phyloP scores from a whole-genome alignment of 768 basidiomycete species.

The Butyriboletus loyo region DNA sequence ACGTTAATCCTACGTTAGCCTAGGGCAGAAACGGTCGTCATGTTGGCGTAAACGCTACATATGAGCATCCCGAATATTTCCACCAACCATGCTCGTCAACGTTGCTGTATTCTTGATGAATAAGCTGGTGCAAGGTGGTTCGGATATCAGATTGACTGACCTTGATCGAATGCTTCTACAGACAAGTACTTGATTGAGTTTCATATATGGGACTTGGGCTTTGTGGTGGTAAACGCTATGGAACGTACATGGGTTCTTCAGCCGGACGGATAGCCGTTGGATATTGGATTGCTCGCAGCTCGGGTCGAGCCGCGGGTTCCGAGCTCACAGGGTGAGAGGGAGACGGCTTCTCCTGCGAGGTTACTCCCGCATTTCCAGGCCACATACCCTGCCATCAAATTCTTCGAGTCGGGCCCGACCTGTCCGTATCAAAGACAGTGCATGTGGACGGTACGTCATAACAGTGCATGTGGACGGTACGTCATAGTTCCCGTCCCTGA shows the following conservation, averaged over 20 bases:
- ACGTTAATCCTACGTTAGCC: conserved; percentile 1
- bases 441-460: not conserved
- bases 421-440: not conserved
- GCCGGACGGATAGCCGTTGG: not conserved
- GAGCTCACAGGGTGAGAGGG: no score
- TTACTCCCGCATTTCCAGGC: no score
- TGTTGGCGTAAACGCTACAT: not conserved
- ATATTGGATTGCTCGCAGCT: no score
- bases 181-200: not conserved
- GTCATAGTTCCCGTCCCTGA: not conserved
- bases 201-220: no score
- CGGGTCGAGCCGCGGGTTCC: no score
- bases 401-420: not conserved
- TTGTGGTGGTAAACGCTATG: no score
- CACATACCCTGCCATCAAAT: no score
- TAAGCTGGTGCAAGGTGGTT: not conserved
- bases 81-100: not conserved
- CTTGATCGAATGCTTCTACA: not conserved
- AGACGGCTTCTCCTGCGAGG: no score
- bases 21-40: not conserved
- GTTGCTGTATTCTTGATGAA: not conserved
- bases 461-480: not conserved
- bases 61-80: not conserved
- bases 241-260: not conserved
- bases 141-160: not conserved